Evolutionary conservation across 169 alveolate species (phyloP).

Genomic region (Eimeria falciformis): DNA sequence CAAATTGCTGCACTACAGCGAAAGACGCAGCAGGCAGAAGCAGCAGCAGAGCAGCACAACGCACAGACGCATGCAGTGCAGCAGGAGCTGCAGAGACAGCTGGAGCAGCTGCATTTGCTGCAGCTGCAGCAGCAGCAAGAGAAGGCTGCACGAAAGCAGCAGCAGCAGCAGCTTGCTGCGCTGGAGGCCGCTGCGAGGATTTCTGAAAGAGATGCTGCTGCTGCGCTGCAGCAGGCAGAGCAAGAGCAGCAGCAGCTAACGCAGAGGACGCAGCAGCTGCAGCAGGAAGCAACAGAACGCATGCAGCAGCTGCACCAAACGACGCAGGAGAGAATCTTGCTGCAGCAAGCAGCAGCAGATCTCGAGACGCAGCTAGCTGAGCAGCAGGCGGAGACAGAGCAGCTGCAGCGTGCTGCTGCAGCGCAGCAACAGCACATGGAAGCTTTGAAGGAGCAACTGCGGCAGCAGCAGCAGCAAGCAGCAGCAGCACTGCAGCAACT

Average conservation of each 20-base stretch:
- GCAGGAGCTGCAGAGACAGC: slow-evolving; percentile 56
- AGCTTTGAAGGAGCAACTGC: background rate
- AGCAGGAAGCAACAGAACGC: slow-evolving; percentile 46
- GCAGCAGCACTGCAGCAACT: slow-evolving; percentile 46
- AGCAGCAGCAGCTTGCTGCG: slow-evolving; percentile 65
- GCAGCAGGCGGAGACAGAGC: slow-evolving; percentile 55
- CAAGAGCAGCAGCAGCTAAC: slow-evolving; percentile 42
- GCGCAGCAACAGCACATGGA: slow-evolving; percentile 26
- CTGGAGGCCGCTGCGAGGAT: background rate
- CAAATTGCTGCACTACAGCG: slow-evolving; percentile 42
- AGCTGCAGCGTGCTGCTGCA: slow-evolving; percentile 65
- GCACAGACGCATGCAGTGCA: slow-evolving; percentile 1
- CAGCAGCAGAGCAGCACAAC: slow-evolving; percentile 30
- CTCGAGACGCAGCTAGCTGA: slow-evolving; percentile 53
- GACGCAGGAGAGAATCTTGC: slow-evolving; percentile 23
- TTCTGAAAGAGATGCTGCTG: slow-evolving; percentile 36
- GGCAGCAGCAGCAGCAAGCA: slow-evolving; percentile 42
- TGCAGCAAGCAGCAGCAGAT: slow-evolving; percentile 67
- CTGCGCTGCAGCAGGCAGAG: slow-evolving; percentile 52
- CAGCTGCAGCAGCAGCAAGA: slow-evolving; percentile 69
- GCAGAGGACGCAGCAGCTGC: slow-evolving; percentile 53
- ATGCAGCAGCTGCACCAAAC: slow-evolving; percentile 57
- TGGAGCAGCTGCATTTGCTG: slow-evolving; percentile 31
- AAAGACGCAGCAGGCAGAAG: background rate
- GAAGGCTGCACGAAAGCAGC: slow-evolving; percentile 20